Conservation (phyloP, 2,329 filamentous ascomycete species). For the Fusarium sp. region DNA sequence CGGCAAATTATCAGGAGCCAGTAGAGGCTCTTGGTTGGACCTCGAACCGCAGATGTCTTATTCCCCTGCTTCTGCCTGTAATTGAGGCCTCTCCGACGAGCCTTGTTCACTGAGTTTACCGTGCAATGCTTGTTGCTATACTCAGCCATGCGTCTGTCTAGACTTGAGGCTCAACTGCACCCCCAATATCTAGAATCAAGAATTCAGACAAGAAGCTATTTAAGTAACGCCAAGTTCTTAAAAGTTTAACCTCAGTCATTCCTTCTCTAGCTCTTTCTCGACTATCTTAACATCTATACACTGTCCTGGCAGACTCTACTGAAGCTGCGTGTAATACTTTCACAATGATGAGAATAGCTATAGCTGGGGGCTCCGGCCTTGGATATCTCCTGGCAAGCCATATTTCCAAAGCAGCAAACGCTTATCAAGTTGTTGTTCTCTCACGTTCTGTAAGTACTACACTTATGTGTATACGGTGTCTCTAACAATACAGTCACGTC, state of each 20-base stretch:
- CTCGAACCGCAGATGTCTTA: constrained; percentile 20
- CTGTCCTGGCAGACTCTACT: neutral
- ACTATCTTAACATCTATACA: neutral
- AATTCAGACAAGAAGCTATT: constrained; percentile 28
- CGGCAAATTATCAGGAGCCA: constrained; percentile 26
- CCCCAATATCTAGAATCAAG: constrained; percentile 9
- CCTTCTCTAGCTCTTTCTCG: neutral
- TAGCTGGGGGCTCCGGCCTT: constrained; percentile 59
- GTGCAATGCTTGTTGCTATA: constrained; percentile 3
- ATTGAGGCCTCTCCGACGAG: constrained; percentile 17
- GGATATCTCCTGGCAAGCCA: constrained; percentile 61
- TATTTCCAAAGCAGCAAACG: constrained; percentile 66
- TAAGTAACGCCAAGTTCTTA: constrained; percentile 24
- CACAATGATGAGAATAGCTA: constrained; percentile 61
- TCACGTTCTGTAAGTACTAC: constrained; percentile 60
- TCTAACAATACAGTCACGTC: constrained; percentile 58
- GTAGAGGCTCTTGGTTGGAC: constrained; percentile 20
- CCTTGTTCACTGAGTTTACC: constrained; percentile 19
- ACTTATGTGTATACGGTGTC: neutral
- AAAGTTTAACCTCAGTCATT: constrained; percentile 27
- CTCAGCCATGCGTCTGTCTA: constrained; percentile 2
- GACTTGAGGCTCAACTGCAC: constrained; percentile 36
- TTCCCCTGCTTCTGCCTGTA: constrained; percentile 40
- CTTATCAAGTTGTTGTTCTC: constrained; percentile 76
- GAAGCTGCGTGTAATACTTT: neutral